Percentiles rank a stretch among this genome's conserved stretches.
Evolutionary conservation across 1,139 yeast genomes (phyloP).

Genomic region (Hansenula sp.): DNA sequence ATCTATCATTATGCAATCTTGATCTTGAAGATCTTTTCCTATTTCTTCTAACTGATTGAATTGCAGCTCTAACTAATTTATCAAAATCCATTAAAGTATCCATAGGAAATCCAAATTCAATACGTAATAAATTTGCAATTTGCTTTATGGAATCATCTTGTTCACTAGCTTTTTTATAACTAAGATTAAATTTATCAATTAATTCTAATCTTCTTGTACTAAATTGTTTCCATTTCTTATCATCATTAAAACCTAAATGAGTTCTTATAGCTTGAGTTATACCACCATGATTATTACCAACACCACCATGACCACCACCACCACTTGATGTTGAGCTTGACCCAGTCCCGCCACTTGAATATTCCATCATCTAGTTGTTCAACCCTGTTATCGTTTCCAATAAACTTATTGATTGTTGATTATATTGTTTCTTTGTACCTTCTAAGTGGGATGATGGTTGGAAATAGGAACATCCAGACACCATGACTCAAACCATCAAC

Average conservation of each 20-base stretch:
- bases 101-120: constrained; percentile 68
- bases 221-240: constrained; percentile 80
- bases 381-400: too few species aligned
- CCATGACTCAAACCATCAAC: background rate
- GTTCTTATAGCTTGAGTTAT: constrained; percentile 76
- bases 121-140: constrained; percentile 71
- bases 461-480: background rate
- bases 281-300: constrained; percentile 32
- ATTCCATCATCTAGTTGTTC: background rate
- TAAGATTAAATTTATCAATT: constrained; percentile 74
- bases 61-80: constrained; percentile 86
- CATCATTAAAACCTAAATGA: constrained; percentile 73
- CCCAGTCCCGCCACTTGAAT: background rate
- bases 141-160: constrained; percentile 76
- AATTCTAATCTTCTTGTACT: constrained; percentile 84
- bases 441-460: background rate
- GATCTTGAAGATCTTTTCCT: constrained; percentile 46
- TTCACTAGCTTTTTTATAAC: constrained; percentile 83
- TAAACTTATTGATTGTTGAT: background rate
- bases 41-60: constrained; percentile 73
- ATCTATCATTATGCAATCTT: constrained; percentile 16
- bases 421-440: background rate
- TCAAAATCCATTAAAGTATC: constrained; percentile 70
- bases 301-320: background rate
- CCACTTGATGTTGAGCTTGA: background rate